Conservation (phyloP, 768 basidiomycete species). For the Asterophora parasitica region DNA sequence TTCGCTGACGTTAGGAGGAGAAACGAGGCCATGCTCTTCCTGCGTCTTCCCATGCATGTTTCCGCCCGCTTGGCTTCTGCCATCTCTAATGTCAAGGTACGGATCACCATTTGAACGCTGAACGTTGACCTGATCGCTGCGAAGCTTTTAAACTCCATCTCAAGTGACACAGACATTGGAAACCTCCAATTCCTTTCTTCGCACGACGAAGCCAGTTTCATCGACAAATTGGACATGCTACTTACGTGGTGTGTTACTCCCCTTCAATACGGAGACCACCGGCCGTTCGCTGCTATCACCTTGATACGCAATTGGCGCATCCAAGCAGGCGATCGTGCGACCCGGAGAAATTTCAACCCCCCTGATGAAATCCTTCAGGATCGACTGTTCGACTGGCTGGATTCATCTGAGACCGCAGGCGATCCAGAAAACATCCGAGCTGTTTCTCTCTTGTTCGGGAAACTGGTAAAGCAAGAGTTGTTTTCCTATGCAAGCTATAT, state of each 20-base stretch:
- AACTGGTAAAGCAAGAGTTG: conserved; percentile 61
- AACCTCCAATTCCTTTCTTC: conserved; percentile 53
- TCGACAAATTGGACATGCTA: conserved; percentile 67
- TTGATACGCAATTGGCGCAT: conserved; percentile 62
- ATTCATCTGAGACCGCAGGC: conserved; percentile 56
- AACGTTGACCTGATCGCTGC: background rate
- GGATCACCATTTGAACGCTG: background rate
- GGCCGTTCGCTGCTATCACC: conserved; percentile 70
- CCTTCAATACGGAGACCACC: conserved; percentile 78
- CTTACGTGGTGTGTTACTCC: conserved; percentile 80
- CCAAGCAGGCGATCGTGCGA: conserved; percentile 56
- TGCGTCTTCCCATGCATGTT: conserved; percentile 56
- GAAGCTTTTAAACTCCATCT: conserved; percentile 76
- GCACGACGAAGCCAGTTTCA: conserved; percentile 41
- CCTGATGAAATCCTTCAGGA: conserved; percentile 69
- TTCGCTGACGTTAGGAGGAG: conserved; percentile 68
- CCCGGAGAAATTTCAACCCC: conserved; percentile 53
- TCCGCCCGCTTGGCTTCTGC: conserved; percentile 59
- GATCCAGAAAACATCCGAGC: conserved; percentile 50
- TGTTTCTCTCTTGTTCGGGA: conserved; percentile 67
- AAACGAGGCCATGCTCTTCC: conserved; percentile 79
- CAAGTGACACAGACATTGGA: conserved; percentile 55
- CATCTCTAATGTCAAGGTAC: conserved; percentile 48
- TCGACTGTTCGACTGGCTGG: conserved; percentile 77
- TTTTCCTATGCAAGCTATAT: conserved; percentile 76